These are phyloP conservation scores for Hymenoscyphus infarciens DNA, from an alignment of 2,329 filamentous ascomycete species.

Conservation along the genomic window DNA sequence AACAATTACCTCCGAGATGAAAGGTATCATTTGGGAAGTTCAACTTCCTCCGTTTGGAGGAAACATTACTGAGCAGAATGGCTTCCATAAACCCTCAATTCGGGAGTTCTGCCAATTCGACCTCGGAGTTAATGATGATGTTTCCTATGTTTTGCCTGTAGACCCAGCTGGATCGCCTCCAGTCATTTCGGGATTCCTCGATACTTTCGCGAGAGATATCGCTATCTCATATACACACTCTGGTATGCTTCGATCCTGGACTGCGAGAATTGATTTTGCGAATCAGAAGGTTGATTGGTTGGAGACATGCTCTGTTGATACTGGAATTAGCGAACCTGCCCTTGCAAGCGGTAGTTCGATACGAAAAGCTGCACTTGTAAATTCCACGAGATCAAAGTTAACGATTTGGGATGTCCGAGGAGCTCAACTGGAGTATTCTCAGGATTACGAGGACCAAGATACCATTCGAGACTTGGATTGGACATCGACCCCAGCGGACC, in stretches of 20 bases:
- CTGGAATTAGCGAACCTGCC: constrained; percentile 66
- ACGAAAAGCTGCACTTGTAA: constrained; percentile 81
- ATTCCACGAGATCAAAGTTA: constrained; percentile 66
- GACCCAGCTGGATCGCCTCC: constrained; percentile 77
- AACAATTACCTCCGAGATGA: constrained; percentile 75
- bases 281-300: constrained; percentile 72
- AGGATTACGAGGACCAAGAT: constrained; percentile 69
- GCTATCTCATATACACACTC: constrained; percentile 78
- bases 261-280: constrained; percentile 65
- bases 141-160: constrained; percentile 71
- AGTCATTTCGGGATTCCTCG: constrained; percentile 72
- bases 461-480: constrained; percentile 85
- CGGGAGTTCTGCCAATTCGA: constrained; percentile 69
- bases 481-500: constrained; percentile 85
- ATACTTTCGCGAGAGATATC: constrained; percentile 81
- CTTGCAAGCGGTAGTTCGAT: constrained; percentile 82
- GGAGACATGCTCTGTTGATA: constrained; percentile 76
- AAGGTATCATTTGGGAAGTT: constrained; percentile 79
- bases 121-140: constrained; percentile 55
- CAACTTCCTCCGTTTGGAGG: constrained; percentile 46
- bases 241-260: constrained; percentile 80
- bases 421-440: constrained; percentile 75
- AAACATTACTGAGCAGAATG: constrained; percentile 35
- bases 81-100: constrained; percentile 43
- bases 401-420: constrained; percentile 90